Conservation (phyloP, 2,329 filamentous ascomycete species). For the Neofusicoccum cordaticola region DNA sequence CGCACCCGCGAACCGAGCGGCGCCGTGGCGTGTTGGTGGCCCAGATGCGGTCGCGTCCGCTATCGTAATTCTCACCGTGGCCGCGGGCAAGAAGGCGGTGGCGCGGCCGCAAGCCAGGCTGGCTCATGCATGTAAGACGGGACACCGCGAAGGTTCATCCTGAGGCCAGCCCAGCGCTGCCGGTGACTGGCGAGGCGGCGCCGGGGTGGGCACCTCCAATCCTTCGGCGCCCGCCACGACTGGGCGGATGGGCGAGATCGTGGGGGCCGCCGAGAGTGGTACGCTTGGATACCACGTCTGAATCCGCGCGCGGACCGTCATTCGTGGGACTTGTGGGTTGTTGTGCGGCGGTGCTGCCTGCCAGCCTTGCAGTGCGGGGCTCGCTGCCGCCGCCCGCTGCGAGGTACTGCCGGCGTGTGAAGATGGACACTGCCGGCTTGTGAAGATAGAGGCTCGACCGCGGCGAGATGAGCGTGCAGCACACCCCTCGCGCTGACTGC, state of each 20-base stretch:
- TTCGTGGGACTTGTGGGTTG: not conserved
- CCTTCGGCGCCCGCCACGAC: not conserved
- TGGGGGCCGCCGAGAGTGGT: not conserved
- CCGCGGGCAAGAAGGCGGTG: not conserved
- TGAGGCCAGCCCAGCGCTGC: no score
- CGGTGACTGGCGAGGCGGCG: not conserved
- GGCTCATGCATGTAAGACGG: conserved; percentile 5
- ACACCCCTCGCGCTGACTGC: no score
- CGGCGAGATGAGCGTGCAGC: no score
- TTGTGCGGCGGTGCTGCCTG: not conserved
- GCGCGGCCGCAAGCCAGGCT: not conserved
- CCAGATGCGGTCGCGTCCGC: not conserved
- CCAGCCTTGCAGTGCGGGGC: not conserved
- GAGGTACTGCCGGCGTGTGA: not conserved
- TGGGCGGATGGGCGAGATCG: not conserved
- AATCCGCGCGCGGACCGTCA: conserved; percentile 13
- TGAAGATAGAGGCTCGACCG: no score
- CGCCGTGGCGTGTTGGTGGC: not conserved
- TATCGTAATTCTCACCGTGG: conserved; percentile 3
- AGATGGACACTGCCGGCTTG: not conserved
- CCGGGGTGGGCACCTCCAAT: not conserved
- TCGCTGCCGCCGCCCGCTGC: not conserved
- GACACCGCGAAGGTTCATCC: not conserved
- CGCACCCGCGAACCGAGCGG: not conserved
- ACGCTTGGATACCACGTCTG: not conserved